A percentile compares a stretch with the other conserved stretches of the same genome.
Evolutionary conservation across 345 rosid species (phyloP).

Genomic region (Noccaea caerulescens): DNA sequence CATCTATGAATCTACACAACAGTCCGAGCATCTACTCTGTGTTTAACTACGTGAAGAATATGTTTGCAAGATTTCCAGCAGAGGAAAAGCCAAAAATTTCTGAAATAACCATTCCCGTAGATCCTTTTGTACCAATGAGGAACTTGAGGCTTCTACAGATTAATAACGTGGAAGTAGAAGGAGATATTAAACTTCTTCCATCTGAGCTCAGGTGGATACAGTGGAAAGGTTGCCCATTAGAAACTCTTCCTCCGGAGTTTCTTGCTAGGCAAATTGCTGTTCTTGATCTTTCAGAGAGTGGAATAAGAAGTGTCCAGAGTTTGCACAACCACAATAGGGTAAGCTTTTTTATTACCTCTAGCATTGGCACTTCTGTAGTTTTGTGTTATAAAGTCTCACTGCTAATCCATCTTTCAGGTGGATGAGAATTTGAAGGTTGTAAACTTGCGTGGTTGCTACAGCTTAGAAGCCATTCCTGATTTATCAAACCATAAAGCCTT

Average conservation of each 20-base stretch:
- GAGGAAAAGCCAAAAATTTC: conserved; percentile 23
- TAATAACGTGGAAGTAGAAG: conserved; percentile 56
- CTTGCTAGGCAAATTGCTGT: conserved; percentile 3
- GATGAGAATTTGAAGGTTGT: conserved; percentile 35
- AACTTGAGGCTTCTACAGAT: conserved; percentile 67
- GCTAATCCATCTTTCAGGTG: conserved; percentile 21
- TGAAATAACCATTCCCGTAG: conserved; percentile 38
- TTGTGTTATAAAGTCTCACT: background rate
- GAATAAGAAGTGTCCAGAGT: conserved; percentile 49
- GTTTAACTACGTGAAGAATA: conserved; percentile 35
- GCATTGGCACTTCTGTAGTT: background rate
- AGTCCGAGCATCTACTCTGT: conserved; percentile 22
- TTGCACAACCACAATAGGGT: conserved; percentile 24
- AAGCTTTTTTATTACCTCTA: background rate
- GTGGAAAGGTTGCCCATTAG: conserved; percentile 63
- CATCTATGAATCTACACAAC: conserved; percentile 4
- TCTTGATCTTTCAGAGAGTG: conserved; percentile 29
- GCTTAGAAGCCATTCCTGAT: conserved; percentile 41
- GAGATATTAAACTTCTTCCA: conserved; percentile 56
- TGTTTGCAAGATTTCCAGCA: conserved; percentile 3
- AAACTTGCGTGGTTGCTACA: conserved; percentile 35
- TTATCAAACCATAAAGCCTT: conserved; percentile 34
- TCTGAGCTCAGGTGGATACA: conserved; percentile 64
- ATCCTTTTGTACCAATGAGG: conserved; percentile 51
- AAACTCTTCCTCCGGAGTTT: conserved; percentile 52